A percentile compares a stretch with the other conserved stretches of the same genome.
phyloP scores from a whole-genome alignment of 257 asterid genomes.

The Marsdenia floribunda region DNA sequence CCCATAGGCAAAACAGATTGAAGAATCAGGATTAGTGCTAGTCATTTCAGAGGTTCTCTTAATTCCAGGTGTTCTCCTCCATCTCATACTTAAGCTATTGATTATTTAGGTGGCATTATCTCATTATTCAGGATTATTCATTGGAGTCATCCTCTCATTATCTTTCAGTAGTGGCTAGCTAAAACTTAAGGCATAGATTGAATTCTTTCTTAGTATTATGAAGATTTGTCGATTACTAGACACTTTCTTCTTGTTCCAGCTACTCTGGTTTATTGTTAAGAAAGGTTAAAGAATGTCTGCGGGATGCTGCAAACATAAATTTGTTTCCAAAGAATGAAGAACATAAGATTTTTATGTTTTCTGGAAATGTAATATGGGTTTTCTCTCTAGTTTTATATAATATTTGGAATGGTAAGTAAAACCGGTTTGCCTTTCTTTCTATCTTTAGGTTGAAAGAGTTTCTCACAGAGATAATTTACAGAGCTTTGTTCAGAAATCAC shows the following conservation, averaged over 20 bases:
- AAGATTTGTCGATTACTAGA: too few species aligned
- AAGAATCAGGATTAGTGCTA: constrained; percentile 2
- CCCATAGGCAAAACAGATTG: not conserved
- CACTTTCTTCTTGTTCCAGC: not conserved
- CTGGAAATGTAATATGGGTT: not conserved
- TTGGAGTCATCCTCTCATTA: too few species aligned
- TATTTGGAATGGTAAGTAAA: not conserved
- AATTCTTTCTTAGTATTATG: too few species aligned
- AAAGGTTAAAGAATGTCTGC: not conserved
- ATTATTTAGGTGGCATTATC: too few species aligned
- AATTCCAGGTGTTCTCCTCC: not conserved
- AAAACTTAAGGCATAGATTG: too few species aligned
- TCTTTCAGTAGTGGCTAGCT: too few species aligned
- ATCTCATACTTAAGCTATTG: not conserved
- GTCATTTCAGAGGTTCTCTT: not conserved
- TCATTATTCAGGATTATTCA: too few species aligned
- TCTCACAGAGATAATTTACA: constrained; percentile 77
- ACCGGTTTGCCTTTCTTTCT: not conserved
- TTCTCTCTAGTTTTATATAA: not conserved
- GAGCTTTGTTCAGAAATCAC: constrained; percentile 78
- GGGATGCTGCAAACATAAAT: not conserved
- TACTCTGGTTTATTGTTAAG: not conserved
- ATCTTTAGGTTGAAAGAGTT: constrained; percentile 84
- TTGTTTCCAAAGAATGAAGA: not conserved
- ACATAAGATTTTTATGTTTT: not conserved